phyloP scores from a whole-genome alignment of 2,329 filamentous ascomycete species.

The Sphaerulina populicola region DNA sequence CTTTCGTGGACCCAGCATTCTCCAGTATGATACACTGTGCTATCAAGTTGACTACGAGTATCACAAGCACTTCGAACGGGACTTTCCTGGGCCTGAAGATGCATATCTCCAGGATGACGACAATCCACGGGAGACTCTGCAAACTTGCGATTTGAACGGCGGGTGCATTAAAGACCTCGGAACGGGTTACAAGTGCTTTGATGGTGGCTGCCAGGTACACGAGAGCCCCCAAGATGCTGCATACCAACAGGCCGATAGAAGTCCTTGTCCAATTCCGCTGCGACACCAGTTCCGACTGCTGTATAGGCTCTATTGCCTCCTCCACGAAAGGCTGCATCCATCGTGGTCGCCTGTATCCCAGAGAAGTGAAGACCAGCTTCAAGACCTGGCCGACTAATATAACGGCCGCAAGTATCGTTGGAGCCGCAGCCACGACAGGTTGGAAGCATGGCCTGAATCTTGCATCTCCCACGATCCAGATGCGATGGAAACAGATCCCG shows the following conservation, averaged over 20 bases:
- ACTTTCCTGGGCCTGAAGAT: constrained; percentile 25
- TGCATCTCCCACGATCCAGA: constrained; percentile 33
- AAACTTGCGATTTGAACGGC: constrained; percentile 9
- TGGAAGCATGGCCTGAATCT: constrained; percentile 37
- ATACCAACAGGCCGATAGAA: constrained; percentile 15
- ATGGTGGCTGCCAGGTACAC: constrained; percentile 17
- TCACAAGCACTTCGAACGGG: constrained; percentile 22
- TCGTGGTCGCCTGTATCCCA: constrained; percentile 34
- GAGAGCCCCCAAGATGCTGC: constrained; percentile 17
- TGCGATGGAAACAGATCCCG: constrained; percentile 21
- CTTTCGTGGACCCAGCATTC: constrained; percentile 6
- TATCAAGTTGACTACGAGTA: constrained; percentile 21
- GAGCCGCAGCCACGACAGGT: constrained; percentile 35
- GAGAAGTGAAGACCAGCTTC: constrained; percentile 22
- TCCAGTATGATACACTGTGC: constrained; percentile 23
- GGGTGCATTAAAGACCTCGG: not conserved
- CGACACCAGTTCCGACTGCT: constrained; percentile 27
- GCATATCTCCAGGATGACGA: constrained; percentile 20
- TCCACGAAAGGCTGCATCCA: constrained; percentile 48
- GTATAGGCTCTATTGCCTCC: constrained; percentile 30
- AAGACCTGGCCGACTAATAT: constrained; percentile 35
- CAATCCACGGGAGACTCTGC: constrained; percentile 22
- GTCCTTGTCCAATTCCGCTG: constrained; percentile 26
- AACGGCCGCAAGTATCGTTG: constrained; percentile 32
- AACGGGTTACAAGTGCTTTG: not conserved